Evolutionary conservation across 306 rosid genomes (phyloP), one percentile per base, ranked within the genome.

Genomic region (Pachyrhizus erosus): DNA sequence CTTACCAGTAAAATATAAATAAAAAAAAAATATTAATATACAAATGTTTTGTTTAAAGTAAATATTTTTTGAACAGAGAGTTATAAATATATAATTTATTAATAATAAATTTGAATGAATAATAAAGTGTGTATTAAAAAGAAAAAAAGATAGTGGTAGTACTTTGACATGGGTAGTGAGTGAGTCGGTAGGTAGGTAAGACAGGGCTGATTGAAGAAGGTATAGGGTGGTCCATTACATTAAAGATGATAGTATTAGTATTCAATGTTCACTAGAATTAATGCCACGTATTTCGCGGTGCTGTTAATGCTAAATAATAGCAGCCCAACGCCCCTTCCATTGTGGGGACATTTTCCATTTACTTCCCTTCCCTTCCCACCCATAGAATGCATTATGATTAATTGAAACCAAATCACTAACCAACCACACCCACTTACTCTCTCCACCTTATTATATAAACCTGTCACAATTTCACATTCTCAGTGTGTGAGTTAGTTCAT

Each of bases 401-500:
- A 55, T 55, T 55, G 57, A 40, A 42, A 55, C 24, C 17, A 18
- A 24, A 45, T 43, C 64, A 71, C 46, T 57, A 39, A 60, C 42
- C 64, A 39, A 60, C 42, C 64, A 43, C 31, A 70, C 77, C 61
- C 64, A 52, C 70, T 75, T 4, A 9, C 33, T 60, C 10, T 23
- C 49, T 54, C 15, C 78, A n/a, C 52, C 52, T 37, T 21, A 7
- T 24, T 65, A 75, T 77, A 77, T 46, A 64, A 46, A 64, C 24
- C 24, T 77, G 8, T 10, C 73, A 61, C 43, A 24, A 7, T 37
- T 37, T 0, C 60, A 15, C 70, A 17, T 60, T 39, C 26, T 55
- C 29, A 58, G 45, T 5, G 29, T 37, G 17, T 45, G 26, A 31
- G 1, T 49, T 0, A 34, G 39, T 34, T 34, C 39, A 34, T 34